Conservation (phyloP, 352 stramenopile species). For the Elongisporangium undulatum region DNA sequence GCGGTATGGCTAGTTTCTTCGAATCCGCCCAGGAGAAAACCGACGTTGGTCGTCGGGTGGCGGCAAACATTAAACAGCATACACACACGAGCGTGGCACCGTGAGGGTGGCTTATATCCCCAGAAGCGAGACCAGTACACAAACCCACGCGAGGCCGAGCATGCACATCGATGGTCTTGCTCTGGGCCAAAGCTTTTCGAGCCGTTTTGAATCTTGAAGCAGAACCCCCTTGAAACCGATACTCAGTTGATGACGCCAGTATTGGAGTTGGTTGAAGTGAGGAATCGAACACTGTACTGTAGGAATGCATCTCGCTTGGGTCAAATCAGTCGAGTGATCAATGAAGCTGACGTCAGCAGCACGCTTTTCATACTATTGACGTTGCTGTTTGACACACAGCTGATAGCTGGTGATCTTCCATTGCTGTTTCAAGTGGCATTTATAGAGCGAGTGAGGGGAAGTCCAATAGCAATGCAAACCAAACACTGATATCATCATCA, state of each 20-base stretch:
- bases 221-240: conserved; percentile 20
- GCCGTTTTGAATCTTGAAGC: too few relatives aligned
- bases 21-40: conserved; percentile 91
- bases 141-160: not conserved
- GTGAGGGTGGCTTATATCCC: not conserved
- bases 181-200: too few relatives aligned
- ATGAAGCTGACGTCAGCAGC: too few relatives aligned
- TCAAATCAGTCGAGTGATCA: not conserved
- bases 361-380: too few relatives aligned
- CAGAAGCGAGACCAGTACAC: not conserved
- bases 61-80: too few relatives aligned
- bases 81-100: not conserved
- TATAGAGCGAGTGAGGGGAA: too few relatives aligned
- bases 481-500: too few relatives aligned
- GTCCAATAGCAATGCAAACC: too few relatives aligned
- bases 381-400: too few relatives aligned
- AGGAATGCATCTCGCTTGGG: not conserved
- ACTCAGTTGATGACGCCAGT: not conserved
- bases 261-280: not conserved
- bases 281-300: not conserved
- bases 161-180: not conserved
- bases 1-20: conserved; percentile 92
- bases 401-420: too few relatives aligned
- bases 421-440: too few relatives aligned
- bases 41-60: too few relatives aligned